Percentiles rank a stretch among this genome's conserved stretches.
Conservation (phyloP, 1,139 yeast species). For the Suhomyces yuchorum region DNA sequence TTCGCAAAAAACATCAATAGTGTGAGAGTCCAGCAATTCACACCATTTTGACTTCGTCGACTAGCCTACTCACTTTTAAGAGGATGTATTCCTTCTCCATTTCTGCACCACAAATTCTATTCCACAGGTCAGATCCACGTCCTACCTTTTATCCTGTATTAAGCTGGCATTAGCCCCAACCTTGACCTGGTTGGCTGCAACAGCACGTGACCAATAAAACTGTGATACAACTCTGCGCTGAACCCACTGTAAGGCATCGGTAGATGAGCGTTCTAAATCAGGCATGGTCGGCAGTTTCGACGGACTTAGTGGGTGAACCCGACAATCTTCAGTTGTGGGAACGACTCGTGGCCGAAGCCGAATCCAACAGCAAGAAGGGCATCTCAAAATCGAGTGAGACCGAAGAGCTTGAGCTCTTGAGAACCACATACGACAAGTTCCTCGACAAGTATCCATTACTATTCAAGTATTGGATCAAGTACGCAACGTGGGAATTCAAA, state of each 20-base stretch:
- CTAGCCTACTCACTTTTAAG: too few species aligned
- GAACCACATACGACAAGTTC: conserved; percentile 57
- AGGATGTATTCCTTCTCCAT: too few species aligned
- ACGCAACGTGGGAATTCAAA: conserved; percentile 66
- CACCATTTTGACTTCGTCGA: too few species aligned
- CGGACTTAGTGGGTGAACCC: conserved; percentile 41
- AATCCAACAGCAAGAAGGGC: conserved; percentile 32
- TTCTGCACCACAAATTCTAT: too few species aligned
- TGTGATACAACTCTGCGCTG: not conserved
- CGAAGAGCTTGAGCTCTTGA: conserved; percentile 42
- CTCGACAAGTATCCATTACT: conserved; percentile 66
- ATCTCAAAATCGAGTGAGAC: conserved; percentile 48
- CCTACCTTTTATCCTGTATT: too few species aligned
- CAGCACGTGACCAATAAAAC: conserved; percentile 4
- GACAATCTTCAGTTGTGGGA: conserved; percentile 55
- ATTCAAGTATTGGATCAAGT: conserved; percentile 80
- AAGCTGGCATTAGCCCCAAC: too few species aligned
- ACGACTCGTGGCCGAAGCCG: conserved; percentile 40
- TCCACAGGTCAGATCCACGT: too few species aligned
- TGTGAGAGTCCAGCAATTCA: too few species aligned
- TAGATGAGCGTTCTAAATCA: conserved; percentile 12
- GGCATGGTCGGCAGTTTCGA: conserved; percentile 28
- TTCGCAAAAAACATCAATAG: too few species aligned
- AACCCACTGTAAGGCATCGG: not conserved
- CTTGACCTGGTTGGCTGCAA: too few species aligned